phyloP scores from a whole-genome alignment of 129 eudicot species.

The Calendula officinalis region DNA sequence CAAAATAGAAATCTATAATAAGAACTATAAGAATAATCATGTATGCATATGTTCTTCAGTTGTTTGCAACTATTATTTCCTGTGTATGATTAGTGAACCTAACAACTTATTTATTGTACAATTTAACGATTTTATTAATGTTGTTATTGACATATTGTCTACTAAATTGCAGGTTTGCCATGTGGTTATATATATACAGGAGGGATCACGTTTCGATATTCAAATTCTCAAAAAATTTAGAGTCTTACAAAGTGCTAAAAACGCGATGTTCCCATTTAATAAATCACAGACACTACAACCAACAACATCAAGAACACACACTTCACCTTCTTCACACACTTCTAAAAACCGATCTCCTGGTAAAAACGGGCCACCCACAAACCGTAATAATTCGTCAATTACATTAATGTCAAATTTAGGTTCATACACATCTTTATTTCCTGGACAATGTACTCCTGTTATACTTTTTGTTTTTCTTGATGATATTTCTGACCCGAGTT shows the following conservation, averaged over 20 bases:
- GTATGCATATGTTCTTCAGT: not conserved
- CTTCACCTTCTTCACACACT: conserved; percentile 51
- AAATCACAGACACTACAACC: conserved; percentile 52
- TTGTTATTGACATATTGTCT: conserved; percentile 26
- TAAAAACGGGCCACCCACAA: conserved; percentile 51
- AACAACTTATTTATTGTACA: not conserved
- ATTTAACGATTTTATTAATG: not conserved
- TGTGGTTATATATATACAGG: conserved; percentile 63
- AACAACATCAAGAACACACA: conserved; percentile 40
- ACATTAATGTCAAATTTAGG: conserved; percentile 68
- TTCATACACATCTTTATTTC: conserved; percentile 66
- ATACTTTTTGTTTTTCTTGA: conserved; percentile 82
- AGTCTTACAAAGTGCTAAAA: conserved; percentile 85
- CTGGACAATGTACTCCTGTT: conserved; percentile 94
- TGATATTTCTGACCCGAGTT: conserved; percentile 56
- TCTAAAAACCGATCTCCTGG: conserved; percentile 66
- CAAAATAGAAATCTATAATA: not conserved
- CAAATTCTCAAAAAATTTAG: conserved; percentile 67
- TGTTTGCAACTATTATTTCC: not conserved
- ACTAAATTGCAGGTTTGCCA: conserved; percentile 83
- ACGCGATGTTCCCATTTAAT: conserved; percentile 57
- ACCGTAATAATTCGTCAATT: conserved; percentile 54
- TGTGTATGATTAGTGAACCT: not conserved
- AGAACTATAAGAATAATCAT: not conserved
- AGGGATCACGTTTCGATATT: conserved; percentile 85